A percentile compares a stretch with the other conserved stretches of the same genome.
phyloP scores from a whole-genome alignment of 169 alveolate genomes.

The Cryptosporidium canis region DNA sequence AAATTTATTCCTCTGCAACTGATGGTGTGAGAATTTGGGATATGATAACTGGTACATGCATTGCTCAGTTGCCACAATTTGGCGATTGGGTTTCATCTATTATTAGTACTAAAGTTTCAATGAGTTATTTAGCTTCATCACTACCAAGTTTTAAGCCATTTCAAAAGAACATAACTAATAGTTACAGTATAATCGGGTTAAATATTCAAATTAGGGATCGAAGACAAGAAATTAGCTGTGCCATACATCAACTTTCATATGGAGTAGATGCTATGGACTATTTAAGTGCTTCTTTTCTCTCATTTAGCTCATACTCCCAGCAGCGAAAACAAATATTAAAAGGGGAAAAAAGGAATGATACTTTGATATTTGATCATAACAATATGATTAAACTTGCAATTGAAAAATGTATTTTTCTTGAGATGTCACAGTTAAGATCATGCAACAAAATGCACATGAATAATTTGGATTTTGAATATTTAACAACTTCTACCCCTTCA shows the following conservation, averaged over 20 bases:
- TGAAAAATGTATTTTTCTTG: conserved; percentile 32
- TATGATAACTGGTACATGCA: conserved; percentile 21
- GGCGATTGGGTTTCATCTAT: conserved; percentile 45
- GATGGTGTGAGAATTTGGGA: conserved; percentile 68
- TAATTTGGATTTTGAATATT: not conserved
- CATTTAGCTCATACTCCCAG: not conserved
- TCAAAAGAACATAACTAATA: conserved; percentile 24
- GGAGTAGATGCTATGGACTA: not conserved
- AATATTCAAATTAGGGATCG: conserved; percentile 6
- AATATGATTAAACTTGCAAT: not conserved
- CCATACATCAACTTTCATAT: not conserved
- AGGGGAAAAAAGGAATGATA: not conserved
- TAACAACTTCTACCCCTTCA: not conserved
- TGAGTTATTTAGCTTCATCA: not conserved
- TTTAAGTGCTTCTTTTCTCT: not conserved
- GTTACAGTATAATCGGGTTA: not conserved
- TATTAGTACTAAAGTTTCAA: not conserved
- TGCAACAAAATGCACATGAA: not conserved
- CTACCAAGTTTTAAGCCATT: conserved; percentile 35
- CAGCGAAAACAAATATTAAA: not conserved
- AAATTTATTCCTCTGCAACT: conserved; percentile 32
- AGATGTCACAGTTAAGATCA: not conserved
- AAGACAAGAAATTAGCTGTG: not conserved
- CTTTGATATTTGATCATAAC: not conserved
- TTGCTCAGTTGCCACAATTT: conserved; percentile 42